Conservation (phyloP, 2,329 filamentous ascomycete genomes). For the Chrysosporium keratinophilum region DNA sequence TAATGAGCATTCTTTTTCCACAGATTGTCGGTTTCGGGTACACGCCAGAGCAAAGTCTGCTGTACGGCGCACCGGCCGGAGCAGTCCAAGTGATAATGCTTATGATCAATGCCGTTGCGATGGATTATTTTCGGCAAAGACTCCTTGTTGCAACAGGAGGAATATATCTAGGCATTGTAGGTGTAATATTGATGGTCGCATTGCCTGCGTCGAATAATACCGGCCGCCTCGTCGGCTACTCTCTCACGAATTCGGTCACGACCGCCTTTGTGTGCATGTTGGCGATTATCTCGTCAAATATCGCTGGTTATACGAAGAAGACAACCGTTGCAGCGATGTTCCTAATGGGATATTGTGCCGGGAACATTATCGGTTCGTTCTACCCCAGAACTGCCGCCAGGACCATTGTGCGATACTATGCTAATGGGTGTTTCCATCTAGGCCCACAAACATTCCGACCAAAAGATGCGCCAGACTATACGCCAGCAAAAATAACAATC, state of each 20-base stretch:
- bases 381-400: neutral
- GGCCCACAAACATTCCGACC: slow-evolving; percentile 46
- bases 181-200: slow-evolving; percentile 55
- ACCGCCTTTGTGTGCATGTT: slow-evolving; percentile 55
- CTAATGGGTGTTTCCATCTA: slow-evolving; percentile 7
- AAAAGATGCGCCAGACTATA: slow-evolving; percentile 43
- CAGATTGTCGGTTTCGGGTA: slow-evolving; percentile 55
- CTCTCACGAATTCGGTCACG: slow-evolving; percentile 51
- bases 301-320: slow-evolving; percentile 46
- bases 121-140: slow-evolving; percentile 48
- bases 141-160: slow-evolving; percentile 47
- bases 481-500: slow-evolving; percentile 21
- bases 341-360: slow-evolving; percentile 40
- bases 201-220: slow-evolving; percentile 48
- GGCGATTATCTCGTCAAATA: slow-evolving; percentile 53
- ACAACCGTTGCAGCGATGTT: slow-evolving; percentile 43
- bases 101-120: slow-evolving; percentile 46
- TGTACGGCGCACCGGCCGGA: slow-evolving; percentile 56
- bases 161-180: slow-evolving; percentile 45
- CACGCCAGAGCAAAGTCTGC: slow-evolving; percentile 50
- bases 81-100: slow-evolving; percentile 53
- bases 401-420: neutral
- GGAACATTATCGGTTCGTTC: slow-evolving; percentile 46
- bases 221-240: slow-evolving; percentile 55
- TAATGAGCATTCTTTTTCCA: neutral